Evolutionary conservation across 164 flowering plant species (phyloP), one percentile per base, ranked within the genome.

Genomic region (Magnolia changhungtana): DNA sequence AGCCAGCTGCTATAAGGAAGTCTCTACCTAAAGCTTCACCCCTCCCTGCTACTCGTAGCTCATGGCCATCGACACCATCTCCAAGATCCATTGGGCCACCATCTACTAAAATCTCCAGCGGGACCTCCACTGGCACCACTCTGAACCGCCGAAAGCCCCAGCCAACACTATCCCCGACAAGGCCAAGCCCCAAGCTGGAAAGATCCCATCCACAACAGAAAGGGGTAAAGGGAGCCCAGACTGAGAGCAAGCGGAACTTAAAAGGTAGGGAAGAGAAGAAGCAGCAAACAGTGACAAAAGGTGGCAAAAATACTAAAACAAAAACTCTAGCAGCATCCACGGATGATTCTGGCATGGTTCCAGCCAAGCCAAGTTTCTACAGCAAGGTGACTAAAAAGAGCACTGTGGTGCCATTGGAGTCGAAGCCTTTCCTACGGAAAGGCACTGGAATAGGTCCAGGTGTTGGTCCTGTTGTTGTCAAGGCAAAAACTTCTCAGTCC

Each of bases 331-430:
- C 81, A 18, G 63, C 81, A 68, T 19, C 90, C 24, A 85, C 31
- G 50, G 89, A 87, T 76, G 74, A 73, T 81, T 78, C 89, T 75
- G 64, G 76, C 29, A 31, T 69, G 10, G 83, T 76, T 79, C 86
- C 86, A 16, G 81, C 83, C 24, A 92, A 88, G 78, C 88, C 87
- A 63, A 86, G 86, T 75, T 84, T 89, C 61, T 82, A 83, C 75
- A 85, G 76, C 83, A 94, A 88, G 85, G 90, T 85, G 31, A 85
- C 92, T 19, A 94, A 84, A 84, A 95, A 90, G 78, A 86, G 94
- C 82, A 90, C 90, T 83, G 92, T 95, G 74, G 96, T 93, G 66
- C 97, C 98, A 1, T 72, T 92, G 81, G 97, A 92, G 80, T 77
- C 96, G 63, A 95, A 90, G 81, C 88, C 92, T 18, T 87, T 84